These are phyloP conservation scores for Podaxis sp. DNA, from an alignment of 768 basidiomycete genomes.

Conservation along the genomic window DNA sequence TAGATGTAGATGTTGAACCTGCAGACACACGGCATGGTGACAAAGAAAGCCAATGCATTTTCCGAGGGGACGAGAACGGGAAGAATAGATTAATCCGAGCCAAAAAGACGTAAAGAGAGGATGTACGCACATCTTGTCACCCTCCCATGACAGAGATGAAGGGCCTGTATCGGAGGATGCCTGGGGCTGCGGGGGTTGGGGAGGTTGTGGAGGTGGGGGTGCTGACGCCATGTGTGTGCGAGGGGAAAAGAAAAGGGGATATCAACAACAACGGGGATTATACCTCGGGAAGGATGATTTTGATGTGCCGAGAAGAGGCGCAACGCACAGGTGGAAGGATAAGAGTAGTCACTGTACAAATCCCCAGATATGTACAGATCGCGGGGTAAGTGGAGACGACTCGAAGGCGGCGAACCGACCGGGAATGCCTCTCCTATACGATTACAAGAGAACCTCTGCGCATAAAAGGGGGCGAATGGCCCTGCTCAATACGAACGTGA, in stretches of 20 bases:
- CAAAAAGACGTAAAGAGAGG: constrained; percentile 14
- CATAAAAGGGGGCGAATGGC: not conserved
- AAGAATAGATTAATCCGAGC: constrained; percentile 7
- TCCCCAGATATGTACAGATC: constrained; percentile 6
- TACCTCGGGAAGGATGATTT: constrained; percentile 1
- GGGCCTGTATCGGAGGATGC: constrained; percentile 19
- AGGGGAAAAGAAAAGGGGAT: not conserved
- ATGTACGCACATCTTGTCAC: constrained; percentile 73
- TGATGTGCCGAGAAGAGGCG: constrained; percentile 1
- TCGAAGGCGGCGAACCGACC: not conserved
- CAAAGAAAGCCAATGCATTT: not conserved
- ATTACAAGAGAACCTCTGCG: not conserved
- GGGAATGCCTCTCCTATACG: not conserved
- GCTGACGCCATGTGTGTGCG: constrained; percentile 29
- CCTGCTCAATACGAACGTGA: not conserved
- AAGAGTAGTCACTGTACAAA: not conserved
- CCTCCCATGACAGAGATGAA: constrained; percentile 68
- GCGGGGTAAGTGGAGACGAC: not conserved
- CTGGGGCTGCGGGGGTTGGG: constrained; percentile 24
- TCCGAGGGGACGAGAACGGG: not conserved
- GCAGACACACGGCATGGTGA: constrained; percentile 13
- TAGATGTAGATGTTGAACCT: constrained; percentile 92
- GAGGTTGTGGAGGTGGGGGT: constrained; percentile 25
- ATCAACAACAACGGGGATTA: not conserved
- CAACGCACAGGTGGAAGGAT: not conserved